Base-by-base conservation (phyloP, 192 early-diverging fungal species). In the Funneliformis geosporum region DNA sequence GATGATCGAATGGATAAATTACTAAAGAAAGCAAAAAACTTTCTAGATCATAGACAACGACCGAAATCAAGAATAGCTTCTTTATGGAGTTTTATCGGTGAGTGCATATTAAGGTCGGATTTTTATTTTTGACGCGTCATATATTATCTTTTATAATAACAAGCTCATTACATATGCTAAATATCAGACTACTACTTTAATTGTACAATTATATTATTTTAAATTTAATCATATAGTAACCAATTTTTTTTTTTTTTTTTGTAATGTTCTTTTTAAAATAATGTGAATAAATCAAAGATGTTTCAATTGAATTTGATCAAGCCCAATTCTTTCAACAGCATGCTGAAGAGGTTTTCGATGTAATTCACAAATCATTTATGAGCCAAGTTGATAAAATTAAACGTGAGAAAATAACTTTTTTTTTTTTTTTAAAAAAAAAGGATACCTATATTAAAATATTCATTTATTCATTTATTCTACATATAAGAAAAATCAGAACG, bases 11-110 rank as follows among this genome's bases (percentile, higher is more conserved):
- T 81, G 64, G 94, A 95, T 78, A 94, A 92, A 83, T 81, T 93
- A 3, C 78, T 88, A 64, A 95, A 93, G 80, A 92, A 93, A 71
- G 85, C 89, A 38, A 94, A 91, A 75, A 87, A 85, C 59, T 95
- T 96, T 82, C 76, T 95, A 27, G 95, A 96, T 78, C 93, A 94
- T 43, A 90, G 90, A 81, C 89, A 91, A 70, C 94, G 93, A 71
- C 80, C 86, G 18, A 95, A 95, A 78, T 85, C 90, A 43, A 85
- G 95, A 46, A 82, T 92, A 14, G 79, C 81, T 12, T 87, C 89
- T 14, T 82, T 96, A 25, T 92, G 87, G 86, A 86, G 84, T 72
- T 95, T 94, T 80, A 77, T 96, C 43, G 94, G 94, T 90, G 86
- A 67, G 81, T 64, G 28, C 50, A 60, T 33, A 4, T 61, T 40